These are phyloP conservation scores for Hemileia vastatrix DNA, from an alignment of 1,284 basidiomycete genomes.

Conservation along the genomic window DNA sequence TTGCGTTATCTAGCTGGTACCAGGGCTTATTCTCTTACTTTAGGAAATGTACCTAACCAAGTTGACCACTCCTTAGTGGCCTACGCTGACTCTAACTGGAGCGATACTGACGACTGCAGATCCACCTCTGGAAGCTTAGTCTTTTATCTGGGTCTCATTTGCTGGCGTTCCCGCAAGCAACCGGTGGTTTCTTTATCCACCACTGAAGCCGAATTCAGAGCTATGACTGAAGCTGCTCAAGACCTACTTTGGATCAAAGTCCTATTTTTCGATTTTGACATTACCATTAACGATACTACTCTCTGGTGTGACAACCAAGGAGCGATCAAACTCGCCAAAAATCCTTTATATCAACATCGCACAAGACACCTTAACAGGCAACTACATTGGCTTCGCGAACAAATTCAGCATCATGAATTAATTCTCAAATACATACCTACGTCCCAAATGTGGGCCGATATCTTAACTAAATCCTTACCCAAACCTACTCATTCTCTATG, in stretches of 20 bases:
- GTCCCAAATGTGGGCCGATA: no score
- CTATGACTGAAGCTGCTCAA: neutral
- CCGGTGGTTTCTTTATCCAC: no score
- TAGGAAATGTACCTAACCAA: neutral
- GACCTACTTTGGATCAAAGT: neutral
- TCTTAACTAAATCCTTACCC: no score
- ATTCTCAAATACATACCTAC: no score
- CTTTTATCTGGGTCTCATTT: neutral
- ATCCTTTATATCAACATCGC: neutral
- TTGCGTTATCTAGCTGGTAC: neutral
- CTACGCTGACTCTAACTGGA: neutral
- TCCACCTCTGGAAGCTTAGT: neutral
- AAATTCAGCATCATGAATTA: no score
- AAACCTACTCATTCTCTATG: no score
- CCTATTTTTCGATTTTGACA: no score
- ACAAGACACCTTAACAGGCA: neutral
- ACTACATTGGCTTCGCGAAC: neutral
- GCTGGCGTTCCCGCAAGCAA: no score
- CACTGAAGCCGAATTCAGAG: neutral
- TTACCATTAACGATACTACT: no score
- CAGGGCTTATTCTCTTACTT: neutral
- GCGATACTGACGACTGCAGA: no score
- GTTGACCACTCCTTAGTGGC: neutral
- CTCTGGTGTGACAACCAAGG: conserved; percentile 5
- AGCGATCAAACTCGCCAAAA: neutral